Evolutionary conservation across 108 stramenopile species (phyloP).

Genomic region (Pseudonitzschia delicatissima): DNA sequence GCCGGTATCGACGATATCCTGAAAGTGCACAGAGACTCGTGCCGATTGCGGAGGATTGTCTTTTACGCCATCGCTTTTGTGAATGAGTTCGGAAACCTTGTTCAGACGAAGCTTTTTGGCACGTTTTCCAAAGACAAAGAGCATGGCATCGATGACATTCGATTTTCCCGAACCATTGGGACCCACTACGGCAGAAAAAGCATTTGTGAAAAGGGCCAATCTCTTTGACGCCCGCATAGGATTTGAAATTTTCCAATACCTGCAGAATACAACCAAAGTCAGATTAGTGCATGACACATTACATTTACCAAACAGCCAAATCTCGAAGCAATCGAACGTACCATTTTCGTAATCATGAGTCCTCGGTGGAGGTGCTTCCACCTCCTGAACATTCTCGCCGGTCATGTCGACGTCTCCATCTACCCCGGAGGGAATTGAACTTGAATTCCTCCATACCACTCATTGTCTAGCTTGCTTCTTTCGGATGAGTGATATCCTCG

Average conservation of each 20-base stretch:
- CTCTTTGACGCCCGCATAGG: slow-evolving; percentile 89
- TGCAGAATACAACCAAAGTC: slow-evolving; percentile 17
- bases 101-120: slow-evolving; percentile 97
- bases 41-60: slow-evolving; percentile 68
- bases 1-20: slow-evolving; percentile 85
- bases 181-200: slow-evolving; percentile 94
- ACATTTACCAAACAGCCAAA: not conserved
- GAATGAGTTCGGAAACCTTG: slow-evolving; percentile 97
- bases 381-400: not conserved
- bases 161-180: slow-evolving; percentile 97
- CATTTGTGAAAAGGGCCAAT: slow-evolving; percentile 92
- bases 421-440: not conserved
- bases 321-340: slow-evolving; percentile 22
- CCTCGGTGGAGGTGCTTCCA: slow-evolving; percentile 58
- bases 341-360: slow-evolving; percentile 95
- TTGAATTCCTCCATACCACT: too few relatives aligned
- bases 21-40: slow-evolving; percentile 90
- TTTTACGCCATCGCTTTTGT: slow-evolving; percentile 73
- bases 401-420: slow-evolving; percentile 9
- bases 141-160: slow-evolving; percentile 99
- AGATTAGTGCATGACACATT: not conserved
- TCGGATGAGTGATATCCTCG: too few relatives aligned
- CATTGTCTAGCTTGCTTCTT: too few relatives aligned
- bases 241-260: slow-evolving; percentile 98
- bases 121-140: slow-evolving; percentile 98